Conservation (phyloP, 2,329 filamentous ascomycete species). For the Huntiella bhutanensis region DNA sequence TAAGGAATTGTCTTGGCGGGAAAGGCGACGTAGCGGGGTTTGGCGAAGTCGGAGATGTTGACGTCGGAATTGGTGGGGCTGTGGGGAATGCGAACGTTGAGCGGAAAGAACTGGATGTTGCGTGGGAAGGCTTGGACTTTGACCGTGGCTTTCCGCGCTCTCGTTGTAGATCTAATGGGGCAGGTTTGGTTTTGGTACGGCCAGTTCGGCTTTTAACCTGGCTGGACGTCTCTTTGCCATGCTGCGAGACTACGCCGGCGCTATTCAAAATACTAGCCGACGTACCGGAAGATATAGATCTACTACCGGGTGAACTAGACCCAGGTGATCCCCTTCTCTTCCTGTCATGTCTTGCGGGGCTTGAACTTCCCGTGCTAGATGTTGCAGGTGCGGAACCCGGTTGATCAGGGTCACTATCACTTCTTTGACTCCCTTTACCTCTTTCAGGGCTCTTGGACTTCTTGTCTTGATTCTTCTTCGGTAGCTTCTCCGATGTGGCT, state of each 20-base stretch:
- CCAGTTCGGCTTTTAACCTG: background rate
- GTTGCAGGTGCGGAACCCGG: background rate
- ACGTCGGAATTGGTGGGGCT: background rate
- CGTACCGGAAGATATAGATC: background rate
- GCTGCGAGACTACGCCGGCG: too few relatives aligned
- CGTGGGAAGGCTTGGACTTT: background rate
- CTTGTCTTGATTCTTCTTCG: background rate
- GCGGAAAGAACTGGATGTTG: background rate
- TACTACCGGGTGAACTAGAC: too few relatives aligned
- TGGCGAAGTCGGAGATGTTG: background rate
- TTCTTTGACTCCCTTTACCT: background rate
- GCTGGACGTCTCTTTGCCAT: background rate
- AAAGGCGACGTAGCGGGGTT: background rate
- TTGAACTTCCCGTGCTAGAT: background rate
- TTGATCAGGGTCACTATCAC: background rate
- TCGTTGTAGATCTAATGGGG: background rate
- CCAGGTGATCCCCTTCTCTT: too few relatives aligned
- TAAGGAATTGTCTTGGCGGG: conserved; percentile 1
- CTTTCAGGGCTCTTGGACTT: background rate
- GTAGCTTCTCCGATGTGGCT: background rate
- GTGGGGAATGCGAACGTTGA: background rate
- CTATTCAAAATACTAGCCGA: background rate
- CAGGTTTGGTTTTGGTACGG: background rate
- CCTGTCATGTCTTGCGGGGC: background rate
- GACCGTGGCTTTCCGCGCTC: too few relatives aligned